Evolutionary conservation across 2,329 filamentous ascomycete species (phyloP).

Genomic region (Coleophoma eucalyptorum): DNA sequence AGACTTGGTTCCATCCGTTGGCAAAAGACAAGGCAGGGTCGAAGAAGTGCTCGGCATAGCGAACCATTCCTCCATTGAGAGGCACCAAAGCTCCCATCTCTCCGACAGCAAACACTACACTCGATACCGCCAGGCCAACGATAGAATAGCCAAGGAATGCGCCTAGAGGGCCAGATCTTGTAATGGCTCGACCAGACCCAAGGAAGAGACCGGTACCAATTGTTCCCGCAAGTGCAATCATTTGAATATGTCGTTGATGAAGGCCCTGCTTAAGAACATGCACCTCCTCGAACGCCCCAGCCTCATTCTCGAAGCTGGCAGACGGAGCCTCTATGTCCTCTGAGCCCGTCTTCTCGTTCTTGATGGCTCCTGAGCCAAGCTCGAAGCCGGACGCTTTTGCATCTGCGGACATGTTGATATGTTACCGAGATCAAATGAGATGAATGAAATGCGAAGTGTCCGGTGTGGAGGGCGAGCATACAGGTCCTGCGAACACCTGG

Average conservation of each 20-base stretch:
- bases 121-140: slow-evolving; percentile 44
- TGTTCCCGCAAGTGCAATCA: slow-evolving; percentile 39
- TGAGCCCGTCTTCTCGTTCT: not conserved
- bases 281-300: slow-evolving; percentile 11
- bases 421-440: too few relatives aligned
- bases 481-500: too few relatives aligned
- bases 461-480: too few relatives aligned
- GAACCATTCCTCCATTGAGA: slow-evolving; percentile 43
- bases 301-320: not conserved
- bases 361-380: not conserved
- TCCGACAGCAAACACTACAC: slow-evolving; percentile 45
- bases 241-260: slow-evolving; percentile 37
- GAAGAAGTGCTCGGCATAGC: slow-evolving; percentile 42
- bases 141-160: slow-evolving; percentile 47
- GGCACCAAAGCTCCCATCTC: slow-evolving; percentile 45
- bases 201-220: slow-evolving; percentile 48
- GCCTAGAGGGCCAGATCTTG: slow-evolving; percentile 45
- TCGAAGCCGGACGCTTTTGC: too few relatives aligned
- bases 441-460: too few relatives aligned
- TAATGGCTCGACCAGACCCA: slow-evolving; percentile 46
- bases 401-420: too few relatives aligned
- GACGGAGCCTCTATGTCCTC: not conserved
- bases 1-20: slow-evolving; percentile 45
- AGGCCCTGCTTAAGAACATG: slow-evolving; percentile 25
- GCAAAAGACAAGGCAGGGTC: slow-evolving; percentile 45